Conservation (phyloP, 1,139 yeast species). For the Suhomyces bribrorum region DNA sequence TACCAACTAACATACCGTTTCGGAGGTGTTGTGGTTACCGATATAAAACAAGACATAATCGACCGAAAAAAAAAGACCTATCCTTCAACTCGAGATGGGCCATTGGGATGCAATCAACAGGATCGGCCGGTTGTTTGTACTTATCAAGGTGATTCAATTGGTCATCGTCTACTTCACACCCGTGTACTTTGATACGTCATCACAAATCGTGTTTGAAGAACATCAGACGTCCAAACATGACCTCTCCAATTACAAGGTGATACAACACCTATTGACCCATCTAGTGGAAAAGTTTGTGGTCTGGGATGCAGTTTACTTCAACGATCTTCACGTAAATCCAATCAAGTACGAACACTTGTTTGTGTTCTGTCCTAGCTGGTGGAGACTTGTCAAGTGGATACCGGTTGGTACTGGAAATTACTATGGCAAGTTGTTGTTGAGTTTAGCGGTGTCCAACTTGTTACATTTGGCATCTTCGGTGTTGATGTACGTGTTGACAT, state of each 20-base stretch:
- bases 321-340: conserved; percentile 54
- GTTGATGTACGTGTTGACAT: conserved; percentile 54
- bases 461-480: conserved; percentile 54
- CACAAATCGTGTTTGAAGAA: conserved; percentile 26
- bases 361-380: conserved; percentile 86
- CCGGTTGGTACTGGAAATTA: conserved; percentile 29
- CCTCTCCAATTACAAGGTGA: conserved; percentile 7
- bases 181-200: conserved; percentile 42
- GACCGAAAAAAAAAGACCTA: not conserved
- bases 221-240: conserved; percentile 10
- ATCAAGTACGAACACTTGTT: conserved; percentile 78
- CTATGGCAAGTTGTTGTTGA: conserved; percentile 45
- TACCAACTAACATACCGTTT: too few species aligned
- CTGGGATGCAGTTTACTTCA: conserved; percentile 88
- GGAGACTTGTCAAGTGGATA: conserved; percentile 44
- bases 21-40: too few species aligned
- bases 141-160: conserved; percentile 32
- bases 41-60: too few species aligned
- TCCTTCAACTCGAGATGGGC: too few species aligned
- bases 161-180: conserved; percentile 37
- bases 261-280: conserved; percentile 11
- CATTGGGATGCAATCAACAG: conserved; percentile 3
- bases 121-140: conserved; percentile 23
- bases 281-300: conserved; percentile 55
- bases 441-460: conserved; percentile 51